Conservation (phyloP, 2,329 filamentous ascomycete genomes). For the Scedosporium boydii region DNA sequence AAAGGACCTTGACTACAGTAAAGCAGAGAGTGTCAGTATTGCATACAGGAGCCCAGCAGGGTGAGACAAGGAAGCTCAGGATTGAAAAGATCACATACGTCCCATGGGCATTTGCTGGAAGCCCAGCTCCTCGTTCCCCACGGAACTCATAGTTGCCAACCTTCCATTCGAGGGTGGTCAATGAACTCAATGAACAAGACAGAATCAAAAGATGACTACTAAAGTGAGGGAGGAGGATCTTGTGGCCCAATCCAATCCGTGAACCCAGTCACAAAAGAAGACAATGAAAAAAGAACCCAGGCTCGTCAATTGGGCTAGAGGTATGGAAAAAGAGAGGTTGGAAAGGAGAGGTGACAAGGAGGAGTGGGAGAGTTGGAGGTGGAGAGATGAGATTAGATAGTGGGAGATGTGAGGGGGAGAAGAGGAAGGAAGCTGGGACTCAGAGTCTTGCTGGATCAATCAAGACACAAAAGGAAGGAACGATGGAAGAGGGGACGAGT, state of each 20-base stretch:
- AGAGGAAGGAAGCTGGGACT: no score
- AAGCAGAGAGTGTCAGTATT: neutral
- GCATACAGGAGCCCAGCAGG: neutral
- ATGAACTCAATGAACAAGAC: neutral
- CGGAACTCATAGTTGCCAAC: slow-evolving; percentile 16
- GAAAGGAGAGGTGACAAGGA: no score
- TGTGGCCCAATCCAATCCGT: no score
- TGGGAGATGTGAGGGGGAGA: no score
- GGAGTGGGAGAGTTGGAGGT: no score
- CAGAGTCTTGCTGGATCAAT: no score
- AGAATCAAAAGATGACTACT: neutral
- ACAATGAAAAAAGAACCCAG: neutral
- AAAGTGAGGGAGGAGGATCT: neutral
- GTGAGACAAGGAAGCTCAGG: slow-evolving; percentile 3
- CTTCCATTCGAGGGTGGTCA: neutral
- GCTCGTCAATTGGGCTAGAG: no score
- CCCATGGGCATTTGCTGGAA: slow-evolving; percentile 56
- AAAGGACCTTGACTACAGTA: slow-evolving; percentile 62
- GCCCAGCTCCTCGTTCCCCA: slow-evolving; percentile 33
- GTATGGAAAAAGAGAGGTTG: no score
- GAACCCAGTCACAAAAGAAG: neutral
- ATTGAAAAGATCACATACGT: slow-evolving; percentile 37
- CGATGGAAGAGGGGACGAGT: neutral
- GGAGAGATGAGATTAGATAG: no score
- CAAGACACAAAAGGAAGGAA: no score